Percentiles rank a stretch among this genome's conserved stretches.
Conservation (phyloP, 1,284 basidiomycete genomes). For the Melanopsichium pennsylvanicum region DNA sequence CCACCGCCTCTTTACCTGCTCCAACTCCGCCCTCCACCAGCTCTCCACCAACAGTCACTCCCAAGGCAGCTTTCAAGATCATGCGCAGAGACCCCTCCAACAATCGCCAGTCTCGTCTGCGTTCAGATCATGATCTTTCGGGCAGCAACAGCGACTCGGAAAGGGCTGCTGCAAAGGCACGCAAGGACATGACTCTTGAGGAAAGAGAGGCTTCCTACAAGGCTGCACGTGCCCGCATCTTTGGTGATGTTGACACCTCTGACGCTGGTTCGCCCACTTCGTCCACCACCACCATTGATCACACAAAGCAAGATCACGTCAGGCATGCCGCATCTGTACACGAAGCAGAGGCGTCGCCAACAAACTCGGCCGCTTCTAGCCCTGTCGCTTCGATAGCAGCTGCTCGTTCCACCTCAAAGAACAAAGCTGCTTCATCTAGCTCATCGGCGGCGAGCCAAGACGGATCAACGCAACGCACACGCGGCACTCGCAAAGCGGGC, state of each 20-base stretch:
- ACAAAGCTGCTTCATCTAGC: conserved; percentile 15
- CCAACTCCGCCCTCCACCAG: background rate
- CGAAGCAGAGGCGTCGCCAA: conserved; percentile 7
- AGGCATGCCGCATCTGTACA: background rate
- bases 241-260: conserved; percentile 28
- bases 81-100: conserved; percentile 49
- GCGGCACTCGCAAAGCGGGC: background rate
- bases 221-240: conserved; percentile 56
- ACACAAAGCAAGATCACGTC: conserved; percentile 1
- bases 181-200: conserved; percentile 58
- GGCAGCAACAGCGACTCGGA: conserved; percentile 23
- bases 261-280: conserved; percentile 18
- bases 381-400: conserved; percentile 15
- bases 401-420: conserved; percentile 1
- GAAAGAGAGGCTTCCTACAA: conserved; percentile 56
- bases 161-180: conserved; percentile 21
- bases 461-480: conserved; percentile 9
- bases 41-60: conserved; percentile 4
- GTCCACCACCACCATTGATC: conserved; percentile 9
- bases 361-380: conserved; percentile 23
- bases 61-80: conserved; percentile 36
- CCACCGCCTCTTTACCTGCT: conserved; percentile 15
- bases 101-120: conserved; percentile 11
- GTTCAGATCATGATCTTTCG: conserved; percentile 4
- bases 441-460: conserved; percentile 12